These are phyloP conservation scores for Candida awuae DNA, from an alignment of 805 yeast genomes.

Conservation along the genomic window DNA sequence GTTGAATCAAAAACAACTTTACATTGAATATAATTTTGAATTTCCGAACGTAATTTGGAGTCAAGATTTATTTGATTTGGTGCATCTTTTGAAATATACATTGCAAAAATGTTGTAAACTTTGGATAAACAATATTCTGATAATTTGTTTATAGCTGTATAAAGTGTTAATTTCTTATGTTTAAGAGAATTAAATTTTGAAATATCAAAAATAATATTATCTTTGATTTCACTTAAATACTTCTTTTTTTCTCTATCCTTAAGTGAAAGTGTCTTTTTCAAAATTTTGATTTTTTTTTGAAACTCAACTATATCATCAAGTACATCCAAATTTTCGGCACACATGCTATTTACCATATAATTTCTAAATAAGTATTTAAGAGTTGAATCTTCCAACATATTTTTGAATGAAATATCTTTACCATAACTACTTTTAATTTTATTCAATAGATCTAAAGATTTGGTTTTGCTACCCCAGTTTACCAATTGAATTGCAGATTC, in stretches of 20 bases:
- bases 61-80: slow-evolving; percentile 67
- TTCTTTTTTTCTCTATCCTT: slow-evolving; percentile 20
- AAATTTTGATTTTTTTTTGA: slow-evolving; percentile 35
- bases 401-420: slow-evolving; percentile 23
- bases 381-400: slow-evolving; percentile 66
- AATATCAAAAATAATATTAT: slow-evolving; percentile 2
- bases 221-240: slow-evolving; percentile 1
- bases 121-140: slow-evolving; percentile 50
- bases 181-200: slow-evolving; percentile 11
- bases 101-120: slow-evolving; percentile 57
- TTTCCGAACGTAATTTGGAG: slow-evolving; percentile 18
- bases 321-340: slow-evolving; percentile 72
- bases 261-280: slow-evolving; percentile 34
- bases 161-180: slow-evolving; percentile 27
- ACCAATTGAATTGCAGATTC: slow-evolving; percentile 16
- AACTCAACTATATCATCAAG: slow-evolving; percentile 52
- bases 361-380: slow-evolving; percentile 55
- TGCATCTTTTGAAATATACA: slow-evolving; percentile 58
- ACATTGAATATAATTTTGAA: slow-evolving; percentile 5
- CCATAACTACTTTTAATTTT: neutral
- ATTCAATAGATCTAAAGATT: neutral
- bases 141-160: slow-evolving; percentile 33
- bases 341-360: slow-evolving; percentile 56
- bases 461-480: slow-evolving; percentile 16
- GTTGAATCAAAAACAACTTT: slow-evolving; percentile 2